A percentile compares a stretch with the other conserved stretches of the same genome.
phyloP scores from a whole-genome alignment of 306 rosid genomes.

The Prunus padus region DNA sequence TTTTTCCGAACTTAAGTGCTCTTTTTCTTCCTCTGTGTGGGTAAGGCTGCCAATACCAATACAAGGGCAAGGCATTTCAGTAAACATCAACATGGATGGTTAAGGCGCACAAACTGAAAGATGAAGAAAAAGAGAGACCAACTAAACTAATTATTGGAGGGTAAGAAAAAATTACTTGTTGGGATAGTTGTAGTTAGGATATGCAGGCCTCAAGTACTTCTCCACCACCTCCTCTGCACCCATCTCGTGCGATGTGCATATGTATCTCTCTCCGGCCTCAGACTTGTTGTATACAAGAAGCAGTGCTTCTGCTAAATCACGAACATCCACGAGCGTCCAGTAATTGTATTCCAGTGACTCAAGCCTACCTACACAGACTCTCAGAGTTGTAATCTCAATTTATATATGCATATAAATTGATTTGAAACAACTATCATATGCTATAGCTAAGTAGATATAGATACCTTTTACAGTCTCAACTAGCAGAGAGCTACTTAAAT shows the following conservation, averaged over 20 bases:
- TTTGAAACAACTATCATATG: not conserved
- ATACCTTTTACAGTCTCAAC: conserved; percentile 42
- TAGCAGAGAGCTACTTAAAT: conserved; percentile 42
- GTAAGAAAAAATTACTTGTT: conserved; percentile 30
- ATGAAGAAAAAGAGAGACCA: not conserved
- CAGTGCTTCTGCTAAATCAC: conserved; percentile 48
- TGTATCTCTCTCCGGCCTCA: conserved; percentile 50
- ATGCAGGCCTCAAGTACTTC: conserved; percentile 35
- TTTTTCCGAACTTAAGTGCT: conserved; percentile 34
- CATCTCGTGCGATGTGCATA: conserved; percentile 33
- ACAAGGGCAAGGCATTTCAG: not conserved
- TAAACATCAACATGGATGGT: not conserved
- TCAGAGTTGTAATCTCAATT: too few species aligned
- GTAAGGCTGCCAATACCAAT: not conserved
- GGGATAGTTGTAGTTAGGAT: conserved; percentile 48
- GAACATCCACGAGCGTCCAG: conserved; percentile 40
- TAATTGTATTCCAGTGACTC: conserved; percentile 31
- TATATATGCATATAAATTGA: too few species aligned
- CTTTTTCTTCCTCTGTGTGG: not conserved
- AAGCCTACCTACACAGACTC: conserved; percentile 8
- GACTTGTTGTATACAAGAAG: conserved; percentile 46
- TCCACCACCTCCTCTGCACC: conserved; percentile 31
- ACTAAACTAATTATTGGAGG: not conserved
- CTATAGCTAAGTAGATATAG: not conserved
- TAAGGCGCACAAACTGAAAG: not conserved